Evolutionary conservation across 1,284 basidiomycete species (phyloP).

Genomic region (Leccinum angustisporum): DNA sequence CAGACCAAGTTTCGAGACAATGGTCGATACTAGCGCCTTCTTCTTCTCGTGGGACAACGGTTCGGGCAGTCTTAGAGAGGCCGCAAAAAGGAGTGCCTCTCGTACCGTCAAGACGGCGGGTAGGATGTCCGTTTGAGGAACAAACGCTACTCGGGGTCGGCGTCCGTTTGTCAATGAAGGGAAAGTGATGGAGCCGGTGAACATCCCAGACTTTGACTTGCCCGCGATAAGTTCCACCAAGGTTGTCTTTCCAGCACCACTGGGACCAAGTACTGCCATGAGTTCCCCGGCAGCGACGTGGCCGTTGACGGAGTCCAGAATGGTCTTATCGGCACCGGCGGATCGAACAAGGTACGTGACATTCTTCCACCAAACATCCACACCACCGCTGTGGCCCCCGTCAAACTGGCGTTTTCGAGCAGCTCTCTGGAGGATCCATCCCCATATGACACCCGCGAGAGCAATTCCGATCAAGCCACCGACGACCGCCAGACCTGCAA

Average conservation of each 20-base stretch:
- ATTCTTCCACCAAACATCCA: slow-evolving; percentile 68
- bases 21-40: slow-evolving; percentile 60
- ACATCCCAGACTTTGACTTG: slow-evolving; percentile 69
- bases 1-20: slow-evolving; percentile 79
- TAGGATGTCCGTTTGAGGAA: slow-evolving; percentile 83
- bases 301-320: slow-evolving; percentile 74
- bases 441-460: slow-evolving; percentile 58
- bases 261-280: slow-evolving; percentile 86
- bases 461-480: slow-evolving; percentile 60
- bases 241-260: slow-evolving; percentile 85
- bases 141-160: slow-evolving; percentile 70
- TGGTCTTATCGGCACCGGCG: slow-evolving; percentile 54
- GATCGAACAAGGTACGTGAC: slow-evolving; percentile 65
- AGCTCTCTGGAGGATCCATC: slow-evolving; percentile 57
- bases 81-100: slow-evolving; percentile 84
- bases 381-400: slow-evolving; percentile 44
- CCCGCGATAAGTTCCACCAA: slow-evolving; percentile 83
- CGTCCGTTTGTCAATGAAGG: slow-evolving; percentile 36
- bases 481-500: slow-evolving; percentile 84
- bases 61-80: slow-evolving; percentile 81
- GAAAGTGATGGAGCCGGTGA: slow-evolving; percentile 64
- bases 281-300: slow-evolving; percentile 73
- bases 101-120: slow-evolving; percentile 78
- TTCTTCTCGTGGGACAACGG: slow-evolving; percentile 68
- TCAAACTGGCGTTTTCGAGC: slow-evolving; percentile 51